phyloP scores from a whole-genome alignment of 2,329 filamentous ascomycete genomes.

The Pseudopithomyces maydicus region DNA sequence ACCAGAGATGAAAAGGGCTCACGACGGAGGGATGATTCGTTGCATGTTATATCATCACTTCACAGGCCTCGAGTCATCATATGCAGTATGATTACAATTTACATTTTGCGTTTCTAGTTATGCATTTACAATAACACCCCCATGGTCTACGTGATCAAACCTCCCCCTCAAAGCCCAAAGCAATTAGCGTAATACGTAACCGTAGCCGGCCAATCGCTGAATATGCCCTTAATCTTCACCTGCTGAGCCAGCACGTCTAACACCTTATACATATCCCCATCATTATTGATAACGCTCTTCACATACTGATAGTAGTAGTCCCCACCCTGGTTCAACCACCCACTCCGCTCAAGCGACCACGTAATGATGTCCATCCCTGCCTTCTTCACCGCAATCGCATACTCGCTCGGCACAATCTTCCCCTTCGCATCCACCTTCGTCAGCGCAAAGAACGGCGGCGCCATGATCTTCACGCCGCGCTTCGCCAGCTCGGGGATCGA shows the following conservation, averaged over 20 bases:
- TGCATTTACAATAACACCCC: no score
- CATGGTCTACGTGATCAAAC: background rate
- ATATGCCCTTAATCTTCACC: slow-evolving; percentile 66
- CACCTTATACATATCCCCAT: slow-evolving; percentile 69
- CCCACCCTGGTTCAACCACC: slow-evolving; percentile 59
- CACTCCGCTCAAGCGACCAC: slow-evolving; percentile 72
- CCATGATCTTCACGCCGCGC: slow-evolving; percentile 66
- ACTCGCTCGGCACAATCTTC: slow-evolving; percentile 66
- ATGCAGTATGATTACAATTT: no score
- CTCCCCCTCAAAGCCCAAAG: slow-evolving; percentile 51
- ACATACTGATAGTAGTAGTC: slow-evolving; percentile 49
- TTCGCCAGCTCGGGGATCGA: slow-evolving; percentile 62
- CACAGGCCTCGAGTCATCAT: no score
- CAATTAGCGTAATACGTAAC: slow-evolving; percentile 76
- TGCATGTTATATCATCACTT: no score
- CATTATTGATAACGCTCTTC: slow-evolving; percentile 59
- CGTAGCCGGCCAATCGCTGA: slow-evolving; percentile 72
- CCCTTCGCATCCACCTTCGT: slow-evolving; percentile 56
- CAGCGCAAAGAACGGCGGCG: slow-evolving; percentile 67
- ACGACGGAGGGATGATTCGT: no score
- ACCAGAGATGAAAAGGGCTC: no score
- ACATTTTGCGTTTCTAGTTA: no score
- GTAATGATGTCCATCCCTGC: slow-evolving; percentile 69
- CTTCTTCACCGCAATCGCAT: slow-evolving; percentile 64
- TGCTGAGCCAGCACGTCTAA: slow-evolving; percentile 67